Evolutionary conservation across 371 early-diverging fungal species (phyloP).

Genomic region (Zopfochytrium polystomum): DNA sequence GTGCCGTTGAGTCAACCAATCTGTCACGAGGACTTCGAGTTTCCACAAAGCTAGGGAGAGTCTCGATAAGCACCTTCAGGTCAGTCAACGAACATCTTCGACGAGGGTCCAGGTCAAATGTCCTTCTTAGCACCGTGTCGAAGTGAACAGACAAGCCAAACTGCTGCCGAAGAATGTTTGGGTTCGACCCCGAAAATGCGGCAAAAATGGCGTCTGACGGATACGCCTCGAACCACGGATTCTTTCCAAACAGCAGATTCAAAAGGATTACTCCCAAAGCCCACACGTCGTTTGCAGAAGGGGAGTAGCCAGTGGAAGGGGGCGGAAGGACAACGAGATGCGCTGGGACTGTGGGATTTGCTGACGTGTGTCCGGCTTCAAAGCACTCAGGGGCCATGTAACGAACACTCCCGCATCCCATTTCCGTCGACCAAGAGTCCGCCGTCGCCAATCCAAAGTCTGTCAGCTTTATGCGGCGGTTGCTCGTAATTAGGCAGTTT

Average conservation of each 20-base stretch:
- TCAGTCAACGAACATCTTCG: slow-evolving; percentile 60
- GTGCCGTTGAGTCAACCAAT: too few relatives aligned
- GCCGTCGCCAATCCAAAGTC: slow-evolving; percentile 93
- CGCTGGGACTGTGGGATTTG: slow-evolving; percentile 54
- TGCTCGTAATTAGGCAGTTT: slow-evolving; percentile 68
- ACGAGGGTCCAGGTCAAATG: slow-evolving; percentile 64
- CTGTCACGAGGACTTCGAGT: too few relatives aligned
- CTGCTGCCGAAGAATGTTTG: slow-evolving; percentile 64
- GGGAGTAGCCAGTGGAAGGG: too few relatives aligned
- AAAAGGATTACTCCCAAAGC: slow-evolving; percentile 70
- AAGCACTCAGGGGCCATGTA: slow-evolving; percentile 85
- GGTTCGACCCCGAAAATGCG: slow-evolving; percentile 52
- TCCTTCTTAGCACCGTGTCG: slow-evolving; percentile 65
- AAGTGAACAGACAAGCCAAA: slow-evolving; percentile 61
- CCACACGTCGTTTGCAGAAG: too few relatives aligned
- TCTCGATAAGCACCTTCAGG: slow-evolving; percentile 22
- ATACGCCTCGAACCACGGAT: slow-evolving; percentile 64
- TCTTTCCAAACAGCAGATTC: slow-evolving; percentile 71
- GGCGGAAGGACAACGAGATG: slow-evolving; percentile 42
- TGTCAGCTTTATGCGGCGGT: slow-evolving; percentile 67
- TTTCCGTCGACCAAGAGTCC: slow-evolving; percentile 65
- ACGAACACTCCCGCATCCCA: slow-evolving; percentile 86
- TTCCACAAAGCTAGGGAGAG: slow-evolving; percentile 26
- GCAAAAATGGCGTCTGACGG: slow-evolving; percentile 33
- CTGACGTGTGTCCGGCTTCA: slow-evolving; percentile 47